Percentiles rank a stretch among this genome's conserved stretches.
Conservation (phyloP, 1,284 basidiomycete species). For the Entoloma clypeatum region DNA sequence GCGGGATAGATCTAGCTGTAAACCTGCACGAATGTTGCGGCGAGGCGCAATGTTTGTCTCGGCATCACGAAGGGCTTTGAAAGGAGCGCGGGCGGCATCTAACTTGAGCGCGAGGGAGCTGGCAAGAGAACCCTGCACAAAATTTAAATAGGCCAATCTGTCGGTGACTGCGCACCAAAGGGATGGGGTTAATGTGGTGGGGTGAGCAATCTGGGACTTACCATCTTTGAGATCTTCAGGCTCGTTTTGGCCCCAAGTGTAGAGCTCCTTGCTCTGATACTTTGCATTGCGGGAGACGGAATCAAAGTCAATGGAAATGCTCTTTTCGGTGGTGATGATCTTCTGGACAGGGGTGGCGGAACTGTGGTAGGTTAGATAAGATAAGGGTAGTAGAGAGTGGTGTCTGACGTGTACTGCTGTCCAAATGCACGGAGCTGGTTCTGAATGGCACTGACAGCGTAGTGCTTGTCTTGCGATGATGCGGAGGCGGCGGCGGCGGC, state of each 20-base stretch:
- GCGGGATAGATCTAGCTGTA: slow-evolving; percentile 58
- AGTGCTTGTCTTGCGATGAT: slow-evolving; percentile 39
- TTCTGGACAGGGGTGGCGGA: slow-evolving; percentile 62
- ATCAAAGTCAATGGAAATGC: slow-evolving; percentile 69
- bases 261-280: slow-evolving; percentile 74
- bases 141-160: slow-evolving; percentile 74
- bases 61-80: slow-evolving; percentile 69
- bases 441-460: slow-evolving; percentile 60
- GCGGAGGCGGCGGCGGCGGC: slow-evolving; percentile 46
- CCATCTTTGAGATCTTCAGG: slow-evolving; percentile 72
- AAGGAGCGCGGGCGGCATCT: slow-evolving; percentile 54
- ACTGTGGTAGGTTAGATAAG: slow-evolving; percentile 32
- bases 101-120: slow-evolving; percentile 55
- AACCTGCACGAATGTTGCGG: slow-evolving; percentile 51
- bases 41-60: slow-evolving; percentile 59
- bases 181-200: background rate
- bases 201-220: slow-evolving; percentile 25
- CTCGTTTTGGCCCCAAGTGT: slow-evolving; percentile 74
- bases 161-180: slow-evolving; percentile 54
- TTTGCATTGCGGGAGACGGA: slow-evolving; percentile 60
- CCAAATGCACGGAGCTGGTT: slow-evolving; percentile 69
- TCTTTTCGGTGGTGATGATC: slow-evolving; percentile 73
- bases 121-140: slow-evolving; percentile 64
- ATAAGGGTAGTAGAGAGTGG: slow-evolving; percentile 3
- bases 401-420: slow-evolving; percentile 62